Percentiles rank a stretch among this genome's conserved stretches.
Conservation (phyloP, 2,329 filamentous ascomycete genomes). For the Helotiales sp. region DNA sequence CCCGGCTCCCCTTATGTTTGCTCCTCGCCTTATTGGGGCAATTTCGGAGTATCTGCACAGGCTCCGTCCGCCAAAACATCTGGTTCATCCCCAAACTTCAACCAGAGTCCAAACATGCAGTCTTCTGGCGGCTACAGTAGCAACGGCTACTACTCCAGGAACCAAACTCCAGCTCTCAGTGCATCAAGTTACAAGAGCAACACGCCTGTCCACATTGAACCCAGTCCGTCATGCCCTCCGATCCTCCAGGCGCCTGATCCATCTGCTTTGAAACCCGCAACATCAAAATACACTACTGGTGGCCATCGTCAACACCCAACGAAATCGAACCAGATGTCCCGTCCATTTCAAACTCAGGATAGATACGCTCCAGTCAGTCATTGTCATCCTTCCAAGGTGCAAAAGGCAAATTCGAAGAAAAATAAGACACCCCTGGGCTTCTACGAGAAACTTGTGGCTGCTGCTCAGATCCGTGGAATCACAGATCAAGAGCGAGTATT, state of each 20-base stretch:
- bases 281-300: slow-evolving; percentile 16
- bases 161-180: slow-evolving; percentile 5
- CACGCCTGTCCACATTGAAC: slow-evolving; percentile 25
- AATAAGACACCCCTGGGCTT: slow-evolving; percentile 29
- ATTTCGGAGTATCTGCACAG: slow-evolving; percentile 36
- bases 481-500: slow-evolving; percentile 43
- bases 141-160: slow-evolving; percentile 20
- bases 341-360: slow-evolving; percentile 29
- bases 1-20: slow-evolving; percentile 23
- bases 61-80: slow-evolving; percentile 25
- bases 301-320: slow-evolving; percentile 33
- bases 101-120: slow-evolving; percentile 28
- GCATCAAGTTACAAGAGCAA: not conserved
- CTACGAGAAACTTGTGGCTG: slow-evolving; percentile 21
- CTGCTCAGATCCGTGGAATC: slow-evolving; percentile 25
- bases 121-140: slow-evolving; percentile 30
- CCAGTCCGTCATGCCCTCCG: slow-evolving; percentile 2
- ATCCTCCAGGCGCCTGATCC: slow-evolving; percentile 37
- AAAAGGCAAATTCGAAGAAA: slow-evolving; percentile 30
- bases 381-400: slow-evolving; percentile 16
- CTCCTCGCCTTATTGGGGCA: slow-evolving; percentile 34
- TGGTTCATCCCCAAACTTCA: slow-evolving; percentile 30
- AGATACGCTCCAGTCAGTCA: not conserved
- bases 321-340: slow-evolving; percentile 34
- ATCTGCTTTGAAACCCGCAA: slow-evolving; percentile 23